Evolutionary conservation across 1,284 basidiomycete genomes (phyloP).

Genomic region (Malassezia dermatis): DNA sequence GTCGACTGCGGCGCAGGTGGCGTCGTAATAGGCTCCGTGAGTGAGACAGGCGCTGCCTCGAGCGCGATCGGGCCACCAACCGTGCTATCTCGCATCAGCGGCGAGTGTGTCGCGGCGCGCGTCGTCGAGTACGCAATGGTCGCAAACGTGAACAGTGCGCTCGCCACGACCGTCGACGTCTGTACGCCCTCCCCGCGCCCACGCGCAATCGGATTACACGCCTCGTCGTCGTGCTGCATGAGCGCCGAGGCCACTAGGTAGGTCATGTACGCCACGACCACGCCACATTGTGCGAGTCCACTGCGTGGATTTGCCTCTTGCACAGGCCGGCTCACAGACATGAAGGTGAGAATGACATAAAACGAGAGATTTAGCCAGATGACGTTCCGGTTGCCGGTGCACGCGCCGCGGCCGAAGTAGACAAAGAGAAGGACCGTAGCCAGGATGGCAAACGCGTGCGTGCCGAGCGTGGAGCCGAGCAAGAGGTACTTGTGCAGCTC

Average conservation of each 20-base stretch:
- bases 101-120: slow-evolving; percentile 85
- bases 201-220: slow-evolving; percentile 76
- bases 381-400: slow-evolving; percentile 85
- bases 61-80: slow-evolving; percentile 49
- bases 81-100: slow-evolving; percentile 68
- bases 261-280: slow-evolving; percentile 94
- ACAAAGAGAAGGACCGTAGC: slow-evolving; percentile 78
- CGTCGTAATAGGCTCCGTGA: slow-evolving; percentile 52
- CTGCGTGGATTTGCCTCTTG: slow-evolving; percentile 90
- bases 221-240: slow-evolving; percentile 70
- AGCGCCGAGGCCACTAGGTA: slow-evolving; percentile 91
- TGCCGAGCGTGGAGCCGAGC: slow-evolving; percentile 77
- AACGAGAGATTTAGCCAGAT: slow-evolving; percentile 85
- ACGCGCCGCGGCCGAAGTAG: slow-evolving; percentile 79
- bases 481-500: slow-evolving; percentile 94
- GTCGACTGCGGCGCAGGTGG: slow-evolving; percentile 78
- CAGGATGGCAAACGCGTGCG: slow-evolving; percentile 73
- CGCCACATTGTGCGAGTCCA: slow-evolving; percentile 85
- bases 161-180: slow-evolving; percentile 77
- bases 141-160: slow-evolving; percentile 89
- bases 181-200: slow-evolving; percentile 59
- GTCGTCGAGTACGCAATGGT: slow-evolving; percentile 96
- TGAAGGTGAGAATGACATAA: slow-evolving; percentile 66
- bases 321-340: slow-evolving; percentile 73
- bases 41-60: slow-evolving; percentile 37